Evolutionary conservation across 1,284 basidiomycete genomes (phyloP).

Genomic region (Naganishia sp.): DNA sequence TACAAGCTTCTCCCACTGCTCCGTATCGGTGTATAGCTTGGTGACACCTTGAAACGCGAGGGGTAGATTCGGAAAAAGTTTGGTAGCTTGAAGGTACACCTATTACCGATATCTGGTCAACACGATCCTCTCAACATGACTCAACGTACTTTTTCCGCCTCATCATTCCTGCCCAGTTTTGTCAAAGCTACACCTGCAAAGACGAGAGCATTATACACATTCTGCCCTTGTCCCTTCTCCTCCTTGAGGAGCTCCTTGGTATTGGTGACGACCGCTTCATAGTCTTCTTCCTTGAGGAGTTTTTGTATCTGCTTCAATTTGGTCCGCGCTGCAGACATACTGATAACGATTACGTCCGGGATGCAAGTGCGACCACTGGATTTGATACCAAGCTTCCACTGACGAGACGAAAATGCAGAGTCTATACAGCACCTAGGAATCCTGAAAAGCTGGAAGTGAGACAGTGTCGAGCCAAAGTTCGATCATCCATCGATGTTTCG

Average conservation of each 20-base stretch:
- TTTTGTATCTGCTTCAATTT: conserved; percentile 81
- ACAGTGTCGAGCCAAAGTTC: background rate
- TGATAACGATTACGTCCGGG: too few relatives aligned
- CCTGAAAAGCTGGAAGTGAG: background rate
- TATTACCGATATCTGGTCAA: conserved; percentile 45
- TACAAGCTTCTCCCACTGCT: conserved; percentile 65
- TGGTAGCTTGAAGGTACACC: conserved; percentile 74
- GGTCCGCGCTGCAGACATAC: conserved; percentile 60
- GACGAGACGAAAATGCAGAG: too few relatives aligned
- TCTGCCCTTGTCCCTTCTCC: conserved; percentile 59
- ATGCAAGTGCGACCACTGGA: too few relatives aligned
- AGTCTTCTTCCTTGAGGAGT: conserved; percentile 73
- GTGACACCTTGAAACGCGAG: conserved; percentile 71
- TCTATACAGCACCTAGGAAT: background rate
- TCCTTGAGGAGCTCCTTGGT: conserved; percentile 57
- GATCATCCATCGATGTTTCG: conserved; percentile 14
- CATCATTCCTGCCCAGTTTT: conserved; percentile 67
- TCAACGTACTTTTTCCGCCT: conserved; percentile 76
- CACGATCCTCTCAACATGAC: conserved; percentile 26
- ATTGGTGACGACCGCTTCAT: conserved; percentile 57
- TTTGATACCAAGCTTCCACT: background rate
- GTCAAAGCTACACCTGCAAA: conserved; percentile 75
- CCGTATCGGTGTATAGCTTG: conserved; percentile 69
- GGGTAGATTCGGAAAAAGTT: conserved; percentile 64
- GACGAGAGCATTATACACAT: conserved; percentile 68